Evolutionary conservation across 495 filamentous ascomycete species (phyloP).

Genomic region (Penicillium egyptiacum): DNA sequence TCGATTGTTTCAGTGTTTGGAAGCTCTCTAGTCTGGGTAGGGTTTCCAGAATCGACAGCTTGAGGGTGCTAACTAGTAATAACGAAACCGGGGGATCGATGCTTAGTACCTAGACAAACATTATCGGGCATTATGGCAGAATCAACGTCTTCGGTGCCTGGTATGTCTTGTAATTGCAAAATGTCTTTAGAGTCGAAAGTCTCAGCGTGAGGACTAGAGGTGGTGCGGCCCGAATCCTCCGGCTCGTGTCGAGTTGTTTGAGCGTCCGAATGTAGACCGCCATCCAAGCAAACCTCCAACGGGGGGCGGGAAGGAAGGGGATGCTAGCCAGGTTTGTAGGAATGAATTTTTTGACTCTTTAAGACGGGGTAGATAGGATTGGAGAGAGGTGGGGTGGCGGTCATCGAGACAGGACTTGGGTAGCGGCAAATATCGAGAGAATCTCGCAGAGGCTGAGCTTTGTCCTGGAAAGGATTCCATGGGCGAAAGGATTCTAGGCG

Average conservation of each 20-base stretch:
- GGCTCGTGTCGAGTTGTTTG: slow-evolving; percentile 7
- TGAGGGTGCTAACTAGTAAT: slow-evolving; percentile 1
- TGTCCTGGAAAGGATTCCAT: slow-evolving; percentile 19
- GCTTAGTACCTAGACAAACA: background rate
- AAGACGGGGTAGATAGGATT: background rate
- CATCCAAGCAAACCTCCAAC: slow-evolving; percentile 16
- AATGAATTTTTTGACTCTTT: background rate
- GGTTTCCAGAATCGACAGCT: slow-evolving; percentile 7
- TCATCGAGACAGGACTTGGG: slow-evolving; percentile 17
- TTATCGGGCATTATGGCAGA: background rate
- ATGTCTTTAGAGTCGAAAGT: slow-evolving; percentile 7
- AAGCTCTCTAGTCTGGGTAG: background rate
- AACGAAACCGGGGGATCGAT: background rate
- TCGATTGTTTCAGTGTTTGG: slow-evolving; percentile 4
- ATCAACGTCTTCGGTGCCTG: background rate
- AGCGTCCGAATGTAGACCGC: slow-evolving; percentile 1
- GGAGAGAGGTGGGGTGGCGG: slow-evolving; percentile 11
- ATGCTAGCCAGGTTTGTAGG: background rate
- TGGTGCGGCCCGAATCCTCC: background rate
- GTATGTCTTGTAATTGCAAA: background rate
- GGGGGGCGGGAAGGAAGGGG: slow-evolving; percentile 17
- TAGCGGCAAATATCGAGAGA: slow-evolving; percentile 13
- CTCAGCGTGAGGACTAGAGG: background rate
- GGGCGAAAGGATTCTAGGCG: slow-evolving; percentile 19
- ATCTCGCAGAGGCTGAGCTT: slow-evolving; percentile 11